Evolutionary conservation across 2,329 filamentous ascomycete species (phyloP).

Genomic region (Chaetomiaceae sp.): DNA sequence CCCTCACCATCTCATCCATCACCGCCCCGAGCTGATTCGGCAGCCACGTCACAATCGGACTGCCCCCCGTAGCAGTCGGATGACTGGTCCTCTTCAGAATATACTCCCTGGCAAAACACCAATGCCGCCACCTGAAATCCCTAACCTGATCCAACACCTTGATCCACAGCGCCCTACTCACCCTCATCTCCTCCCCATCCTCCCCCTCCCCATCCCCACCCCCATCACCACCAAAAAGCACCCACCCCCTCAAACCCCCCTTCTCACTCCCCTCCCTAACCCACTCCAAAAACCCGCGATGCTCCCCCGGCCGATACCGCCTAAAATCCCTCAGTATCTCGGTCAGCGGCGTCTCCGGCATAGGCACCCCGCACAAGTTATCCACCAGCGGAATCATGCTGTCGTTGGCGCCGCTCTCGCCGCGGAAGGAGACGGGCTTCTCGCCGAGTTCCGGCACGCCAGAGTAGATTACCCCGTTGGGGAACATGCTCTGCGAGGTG

Average conservation of each 20-base stretch:
- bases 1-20: constrained; percentile 65
- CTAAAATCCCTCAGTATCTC: constrained; percentile 86
- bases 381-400: constrained; percentile 89
- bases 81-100: constrained; percentile 73
- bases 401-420: constrained; percentile 91
- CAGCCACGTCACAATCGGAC: constrained; percentile 78
- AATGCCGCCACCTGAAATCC: constrained; percentile 79
- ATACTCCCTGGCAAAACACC: constrained; percentile 81
- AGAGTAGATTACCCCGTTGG: constrained; percentile 83
- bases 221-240: constrained; percentile 63
- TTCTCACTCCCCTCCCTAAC: constrained; percentile 50
- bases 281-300: constrained; percentile 76
- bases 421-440: constrained; percentile 74
- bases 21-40: constrained; percentile 77
- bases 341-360: constrained; percentile 86
- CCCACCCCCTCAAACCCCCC: constrained; percentile 75
- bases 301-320: constrained; percentile 81
- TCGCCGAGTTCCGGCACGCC: constrained; percentile 56
- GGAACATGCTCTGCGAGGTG: constrained; percentile 90
- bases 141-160: constrained; percentile 68
- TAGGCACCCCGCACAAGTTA: constrained; percentile 76
- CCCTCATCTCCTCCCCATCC: constrained; percentile 83
- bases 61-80: constrained; percentile 74
- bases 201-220: constrained; percentile 70
- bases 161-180: constrained; percentile 66